phyloP scores from a whole-genome alignment of 805 yeast genomes.

The Sugiyamaella floridensis region DNA sequence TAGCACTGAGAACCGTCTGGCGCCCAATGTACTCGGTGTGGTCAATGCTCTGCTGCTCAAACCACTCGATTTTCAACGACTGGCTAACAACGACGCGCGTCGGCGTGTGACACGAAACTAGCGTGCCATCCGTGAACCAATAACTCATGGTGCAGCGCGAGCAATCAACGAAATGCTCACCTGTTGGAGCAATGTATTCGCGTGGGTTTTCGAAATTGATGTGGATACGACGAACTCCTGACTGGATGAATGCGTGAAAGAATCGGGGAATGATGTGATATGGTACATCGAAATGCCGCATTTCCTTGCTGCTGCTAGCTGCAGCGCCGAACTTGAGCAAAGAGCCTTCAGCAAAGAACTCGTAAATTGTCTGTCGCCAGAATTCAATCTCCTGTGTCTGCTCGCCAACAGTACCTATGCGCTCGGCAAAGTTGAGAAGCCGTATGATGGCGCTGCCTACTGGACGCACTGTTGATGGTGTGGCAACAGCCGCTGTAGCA shows the following conservation, averaged over 20 bases:
- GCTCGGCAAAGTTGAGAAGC: constrained; percentile 44
- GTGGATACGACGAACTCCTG: constrained; percentile 48
- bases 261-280: constrained; percentile 59
- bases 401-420: constrained; percentile 38
- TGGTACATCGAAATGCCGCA: constrained; percentile 57
- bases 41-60: constrained; percentile 51
- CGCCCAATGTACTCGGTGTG: constrained; percentile 32
- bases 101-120: constrained; percentile 54
- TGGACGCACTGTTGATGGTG: neutral
- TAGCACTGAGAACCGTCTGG: constrained; percentile 1
- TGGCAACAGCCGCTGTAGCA: neutral
- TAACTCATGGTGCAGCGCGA: constrained; percentile 43
- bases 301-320: constrained; percentile 38
- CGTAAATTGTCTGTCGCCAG: constrained; percentile 45
- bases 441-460: constrained; percentile 43
- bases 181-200: constrained; percentile 48
- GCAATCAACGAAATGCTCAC: constrained; percentile 48
- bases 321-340: constrained; percentile 36
- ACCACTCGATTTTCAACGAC: constrained; percentile 60
- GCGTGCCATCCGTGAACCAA: constrained; percentile 64
- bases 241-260: constrained; percentile 44
- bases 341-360: constrained; percentile 49
- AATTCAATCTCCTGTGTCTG: constrained; percentile 40
- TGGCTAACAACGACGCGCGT: constrained; percentile 57
- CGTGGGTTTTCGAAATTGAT: constrained; percentile 39